Evolutionary conservation across 2,329 filamentous ascomycete genomes (phyloP), one percentile per base, ranked within the genome.

Genomic region (Verticillium nonalfalfae): DNA sequence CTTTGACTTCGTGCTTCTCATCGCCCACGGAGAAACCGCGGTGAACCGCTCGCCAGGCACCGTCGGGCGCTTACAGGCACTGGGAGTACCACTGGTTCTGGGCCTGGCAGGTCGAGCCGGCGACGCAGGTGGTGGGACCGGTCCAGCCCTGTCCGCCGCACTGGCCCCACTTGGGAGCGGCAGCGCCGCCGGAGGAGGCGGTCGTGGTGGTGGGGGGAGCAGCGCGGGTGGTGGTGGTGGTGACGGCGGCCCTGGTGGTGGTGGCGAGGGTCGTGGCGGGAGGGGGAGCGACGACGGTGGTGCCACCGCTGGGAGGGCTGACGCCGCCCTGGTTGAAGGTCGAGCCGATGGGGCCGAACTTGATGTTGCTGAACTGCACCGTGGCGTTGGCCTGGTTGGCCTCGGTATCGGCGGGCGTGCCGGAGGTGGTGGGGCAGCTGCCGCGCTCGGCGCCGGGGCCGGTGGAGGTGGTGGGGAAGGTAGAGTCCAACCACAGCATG

Each of bases 401-500:
- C 73, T 86, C 80, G 55, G 88, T 72, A 3, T 79, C 77, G 35
- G 69, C 61, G 33, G 85, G 85, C 36, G 74, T 77, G 54, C 85
- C 85, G 21, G 81, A 82, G 66, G 70, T 75, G 56, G 76, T 79
- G 58, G 78, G 61, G 72, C 85, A 88, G 39, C 76, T 75, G 60
- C 86, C 86, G 68, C 85, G 83, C 52, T 75, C 74, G 61, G 77
- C 73, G 66, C 85, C 85, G 35, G 77, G 77, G 1, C 63, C 65
- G 57, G 76, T 78, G 35, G 75, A 68, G 64, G 75, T 70, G 63
- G 78, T 76, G 57, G 88, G 87, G 78, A 83, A 89, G 71, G 77
- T 82, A 63, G 83, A 84, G 78, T 91, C 89, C 68, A 92, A 83
- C 89, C 89, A 91, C 69, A 89, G 82, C 63, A 65, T 65, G 60